A percentile compares a stretch with the other conserved stretches of the same genome.
These are phyloP conservation scores for Penicillium sp. DNA, from an alignment of 2,329 filamentous ascomycete species.

Conservation along the genomic window DNA sequence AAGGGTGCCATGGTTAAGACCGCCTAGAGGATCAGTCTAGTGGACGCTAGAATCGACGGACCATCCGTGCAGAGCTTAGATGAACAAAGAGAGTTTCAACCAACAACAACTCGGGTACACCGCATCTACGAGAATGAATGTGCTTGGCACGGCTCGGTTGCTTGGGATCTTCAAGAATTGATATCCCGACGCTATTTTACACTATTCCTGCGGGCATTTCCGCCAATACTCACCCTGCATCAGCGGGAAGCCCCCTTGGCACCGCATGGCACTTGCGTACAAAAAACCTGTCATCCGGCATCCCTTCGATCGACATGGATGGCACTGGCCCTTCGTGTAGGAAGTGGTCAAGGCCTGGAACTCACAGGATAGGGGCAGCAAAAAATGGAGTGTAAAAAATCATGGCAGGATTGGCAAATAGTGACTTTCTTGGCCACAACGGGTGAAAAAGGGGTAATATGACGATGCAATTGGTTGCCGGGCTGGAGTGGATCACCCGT, in stretches of 20 bases:
- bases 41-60: constrained; percentile 21
- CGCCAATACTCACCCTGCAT: neutral
- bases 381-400: neutral
- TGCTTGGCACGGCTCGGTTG: constrained; percentile 1
- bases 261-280: constrained; percentile 1
- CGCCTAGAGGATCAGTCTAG: constrained; percentile 13
- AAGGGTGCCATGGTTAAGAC: constrained; percentile 25
- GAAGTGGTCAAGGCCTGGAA: neutral
- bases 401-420: constrained; percentile 13
- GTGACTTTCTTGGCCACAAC: constrained; percentile 12
- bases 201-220: neutral
- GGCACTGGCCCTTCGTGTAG: constrained; percentile 8
- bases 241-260: neutral
- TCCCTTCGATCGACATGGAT: neutral
- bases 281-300: neutral
- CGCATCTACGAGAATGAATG: constrained; percentile 13
- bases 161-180: constrained; percentile 3
- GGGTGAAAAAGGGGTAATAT: constrained; percentile 17
- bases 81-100: constrained; percentile 13
- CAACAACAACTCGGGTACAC: constrained; percentile 13
- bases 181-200: neutral
- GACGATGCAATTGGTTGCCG: constrained; percentile 11
- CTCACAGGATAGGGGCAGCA: neutral
- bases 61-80: constrained; percentile 18
- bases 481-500: constrained; percentile 14